Percentiles rank a stretch among this genome's conserved stretches.
Conservation (phyloP, 768 basidiomycete genomes). For the Lactifluus rugatus region DNA sequence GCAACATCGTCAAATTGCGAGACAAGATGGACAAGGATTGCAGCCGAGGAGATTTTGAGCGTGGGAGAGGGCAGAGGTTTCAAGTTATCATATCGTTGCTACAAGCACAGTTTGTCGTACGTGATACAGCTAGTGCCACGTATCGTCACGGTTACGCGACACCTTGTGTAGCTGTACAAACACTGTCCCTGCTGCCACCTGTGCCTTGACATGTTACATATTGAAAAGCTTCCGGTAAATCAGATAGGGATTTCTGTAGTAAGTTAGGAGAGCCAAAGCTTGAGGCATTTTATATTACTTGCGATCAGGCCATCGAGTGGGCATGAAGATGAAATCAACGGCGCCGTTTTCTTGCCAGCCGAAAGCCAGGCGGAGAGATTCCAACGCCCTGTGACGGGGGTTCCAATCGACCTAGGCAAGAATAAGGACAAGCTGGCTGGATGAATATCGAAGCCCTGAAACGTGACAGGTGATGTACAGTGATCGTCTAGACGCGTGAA, state of each 20-base stretch:
- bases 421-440: neutral
- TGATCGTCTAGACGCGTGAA: neutral
- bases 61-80: neutral
- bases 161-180: neutral
- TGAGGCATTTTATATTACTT: neutral
- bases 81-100: neutral
- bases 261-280: neutral
- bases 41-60: conserved; percentile 4
- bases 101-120: neutral
- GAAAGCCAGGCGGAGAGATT: neutral
- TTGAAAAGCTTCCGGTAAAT: neutral
- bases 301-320: neutral
- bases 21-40: conserved; percentile 8
- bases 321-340: too few species aligned
- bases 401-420: neutral
- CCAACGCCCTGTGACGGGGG: neutral
- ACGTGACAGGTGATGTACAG: too few species aligned
- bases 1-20: conserved; percentile 1
- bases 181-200: neutral
- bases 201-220: neutral
- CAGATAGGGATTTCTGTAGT: neutral
- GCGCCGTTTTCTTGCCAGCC: neutral
- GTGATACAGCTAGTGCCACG: neutral
- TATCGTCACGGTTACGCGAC: too few species aligned
- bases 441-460: neutral